Conservation (phyloP, 805 yeast genomes). For the Saccharomycopsis sp. region DNA sequence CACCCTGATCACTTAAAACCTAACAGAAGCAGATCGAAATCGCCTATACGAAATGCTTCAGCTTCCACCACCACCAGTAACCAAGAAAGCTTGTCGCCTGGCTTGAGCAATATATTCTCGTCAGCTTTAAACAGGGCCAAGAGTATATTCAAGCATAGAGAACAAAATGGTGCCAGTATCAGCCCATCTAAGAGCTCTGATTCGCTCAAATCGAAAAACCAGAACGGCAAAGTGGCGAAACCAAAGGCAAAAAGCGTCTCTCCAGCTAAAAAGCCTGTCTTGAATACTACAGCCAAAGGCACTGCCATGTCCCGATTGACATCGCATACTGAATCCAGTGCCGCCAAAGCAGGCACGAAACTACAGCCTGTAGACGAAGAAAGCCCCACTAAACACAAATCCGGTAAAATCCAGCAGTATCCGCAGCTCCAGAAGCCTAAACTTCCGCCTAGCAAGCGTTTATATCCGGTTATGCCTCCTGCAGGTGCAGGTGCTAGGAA, state of each 20-base stretch:
- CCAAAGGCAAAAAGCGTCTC: background rate
- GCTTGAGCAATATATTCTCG: conserved; percentile 12
- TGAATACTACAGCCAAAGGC: too few relatives aligned
- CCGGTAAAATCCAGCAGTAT: conserved; percentile 1
- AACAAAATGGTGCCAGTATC: background rate
- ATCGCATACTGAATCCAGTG: background rate
- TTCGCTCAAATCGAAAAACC: background rate
- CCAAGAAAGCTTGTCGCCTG: conserved; percentile 6
- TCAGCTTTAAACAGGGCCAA: conserved; percentile 11
- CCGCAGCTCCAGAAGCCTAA: background rate
- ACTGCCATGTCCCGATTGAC: background rate
- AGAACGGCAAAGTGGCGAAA: background rate
- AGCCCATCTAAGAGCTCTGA: background rate
- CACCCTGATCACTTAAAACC: background rate
- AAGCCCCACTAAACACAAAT: conserved; percentile 5
- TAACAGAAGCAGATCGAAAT: background rate
- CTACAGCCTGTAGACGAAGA: background rate
- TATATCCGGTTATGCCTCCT: background rate
- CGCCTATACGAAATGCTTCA: background rate
- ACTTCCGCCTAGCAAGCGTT: background rate
- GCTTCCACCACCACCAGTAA: background rate
- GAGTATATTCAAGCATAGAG: conserved; percentile 18
- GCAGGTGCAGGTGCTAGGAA: background rate
- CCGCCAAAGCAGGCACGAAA: conserved; percentile 10
- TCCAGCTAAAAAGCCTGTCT: background rate